phyloP scores from a whole-genome alignment of 139 green algal species.

The Gonium pectorale region DNA sequence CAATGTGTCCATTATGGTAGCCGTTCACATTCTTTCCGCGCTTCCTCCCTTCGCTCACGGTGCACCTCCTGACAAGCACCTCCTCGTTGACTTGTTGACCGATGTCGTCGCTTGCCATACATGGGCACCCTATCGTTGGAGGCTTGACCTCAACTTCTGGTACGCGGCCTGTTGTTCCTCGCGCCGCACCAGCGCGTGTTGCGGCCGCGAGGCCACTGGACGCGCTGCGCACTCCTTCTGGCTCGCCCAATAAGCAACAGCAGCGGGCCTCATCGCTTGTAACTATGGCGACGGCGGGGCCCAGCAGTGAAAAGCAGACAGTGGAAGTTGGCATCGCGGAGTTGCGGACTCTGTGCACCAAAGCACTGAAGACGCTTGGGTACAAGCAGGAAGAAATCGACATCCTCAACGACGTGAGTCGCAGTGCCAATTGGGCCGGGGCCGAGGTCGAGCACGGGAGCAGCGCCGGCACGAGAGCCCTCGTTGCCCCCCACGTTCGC shows the following conservation, averaged over 20 bases:
- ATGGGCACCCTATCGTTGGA: neutral
- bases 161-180: neutral
- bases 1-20: too few relatives aligned
- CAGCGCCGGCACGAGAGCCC: too few relatives aligned
- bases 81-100: too few relatives aligned
- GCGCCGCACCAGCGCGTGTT: too few relatives aligned
- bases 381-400: constrained; percentile 60
- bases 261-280: neutral
- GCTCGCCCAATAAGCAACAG: constrained; percentile 1
- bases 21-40: too few relatives aligned
- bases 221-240: neutral
- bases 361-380: constrained; percentile 60
- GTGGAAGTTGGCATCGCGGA: constrained; percentile 51
- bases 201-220: too few relatives aligned
- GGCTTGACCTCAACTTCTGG: neutral
- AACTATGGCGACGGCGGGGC: neutral
- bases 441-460: too few relatives aligned
- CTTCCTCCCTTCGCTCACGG: too few relatives aligned
- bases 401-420: constrained; percentile 63
- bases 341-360: constrained; percentile 62
- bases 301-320: constrained; percentile 2
- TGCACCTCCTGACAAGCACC: too few relatives aligned
- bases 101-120: constrained; percentile 5
- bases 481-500: too few relatives aligned
- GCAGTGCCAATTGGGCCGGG: neutral